phyloP scores from a whole-genome alignment of 139 green algal genomes.

The Haematococcus lacustris region DNA sequence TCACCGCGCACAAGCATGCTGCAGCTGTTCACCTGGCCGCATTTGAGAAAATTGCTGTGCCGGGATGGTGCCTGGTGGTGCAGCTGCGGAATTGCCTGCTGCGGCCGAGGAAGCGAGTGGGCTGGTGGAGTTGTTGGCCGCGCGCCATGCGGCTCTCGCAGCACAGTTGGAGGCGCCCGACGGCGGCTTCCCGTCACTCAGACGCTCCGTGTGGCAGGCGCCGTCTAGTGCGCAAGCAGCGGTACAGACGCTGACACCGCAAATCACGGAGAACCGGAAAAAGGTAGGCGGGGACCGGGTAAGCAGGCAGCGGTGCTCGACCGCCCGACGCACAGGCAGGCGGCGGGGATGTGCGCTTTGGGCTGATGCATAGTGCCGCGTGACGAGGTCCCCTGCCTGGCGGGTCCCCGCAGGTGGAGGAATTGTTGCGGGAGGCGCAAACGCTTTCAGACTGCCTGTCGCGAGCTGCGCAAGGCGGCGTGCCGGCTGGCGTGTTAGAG shows the following conservation, averaged over 20 bases:
- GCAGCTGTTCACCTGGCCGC: no score
- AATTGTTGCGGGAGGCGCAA: conserved; percentile 64
- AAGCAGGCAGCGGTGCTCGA: no score
- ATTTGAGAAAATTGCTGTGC: no score
- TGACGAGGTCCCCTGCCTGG: not conserved
- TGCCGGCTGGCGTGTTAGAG: conserved; percentile 52
- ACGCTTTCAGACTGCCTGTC: conserved; percentile 41
- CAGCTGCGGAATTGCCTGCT: conserved; percentile 51
- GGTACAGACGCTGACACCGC: conserved; percentile 66
- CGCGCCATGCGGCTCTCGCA: conserved; percentile 37
- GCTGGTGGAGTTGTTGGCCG: conserved; percentile 63
- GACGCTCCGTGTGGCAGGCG: conserved; percentile 62
- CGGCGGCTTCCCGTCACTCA: conserved; percentile 63
- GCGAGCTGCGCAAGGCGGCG: conserved; percentile 1
- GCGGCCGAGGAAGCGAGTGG: conserved; percentile 32
- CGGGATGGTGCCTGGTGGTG: no score
- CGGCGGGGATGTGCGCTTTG: not conserved
- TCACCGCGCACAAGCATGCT: no score
- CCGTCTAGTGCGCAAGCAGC: conserved; percentile 52
- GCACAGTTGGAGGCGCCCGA: conserved; percentile 39
- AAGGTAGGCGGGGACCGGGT: conserved; percentile 41
- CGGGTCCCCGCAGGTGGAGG: conserved; percentile 46
- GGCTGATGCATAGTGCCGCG: not conserved
- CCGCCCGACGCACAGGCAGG: not conserved
- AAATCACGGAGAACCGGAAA: conserved; percentile 77